phyloP scores from a whole-genome alignment of 441 rosid species.

The Francoa sonchifolia region DNA sequence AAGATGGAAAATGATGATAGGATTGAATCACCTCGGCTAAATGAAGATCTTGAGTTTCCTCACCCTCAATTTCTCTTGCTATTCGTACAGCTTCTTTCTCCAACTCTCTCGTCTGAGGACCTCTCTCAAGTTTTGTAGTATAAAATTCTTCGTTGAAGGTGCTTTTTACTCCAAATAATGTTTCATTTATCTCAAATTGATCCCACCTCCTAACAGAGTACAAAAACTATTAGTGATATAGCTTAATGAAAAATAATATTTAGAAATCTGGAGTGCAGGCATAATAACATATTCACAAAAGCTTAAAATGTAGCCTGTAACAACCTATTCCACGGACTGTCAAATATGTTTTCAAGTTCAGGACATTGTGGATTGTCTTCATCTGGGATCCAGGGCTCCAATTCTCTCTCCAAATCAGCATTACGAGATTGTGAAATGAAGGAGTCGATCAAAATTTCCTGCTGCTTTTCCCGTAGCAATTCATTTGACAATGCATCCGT shows the following conservation, averaged over 20 bases:
- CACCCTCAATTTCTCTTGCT: conserved; percentile 90
- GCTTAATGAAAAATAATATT: conserved; percentile 1
- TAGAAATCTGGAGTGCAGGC: too few species aligned
- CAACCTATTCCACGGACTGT: conserved; percentile 54
- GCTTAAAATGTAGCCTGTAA: background rate
- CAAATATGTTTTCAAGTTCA: conserved; percentile 67
- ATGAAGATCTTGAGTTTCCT: conserved; percentile 80
- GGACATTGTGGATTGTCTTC: conserved; percentile 49
- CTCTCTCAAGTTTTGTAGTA: conserved; percentile 74
- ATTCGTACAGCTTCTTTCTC: conserved; percentile 77
- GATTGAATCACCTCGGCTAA: conserved; percentile 58
- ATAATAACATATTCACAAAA: background rate
- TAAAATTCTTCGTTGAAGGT: conserved; percentile 80
- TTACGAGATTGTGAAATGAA: conserved; percentile 52
- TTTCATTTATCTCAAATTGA: conserved; percentile 72
- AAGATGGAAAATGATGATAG: conserved; percentile 5
- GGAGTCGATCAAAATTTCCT: conserved; percentile 73
- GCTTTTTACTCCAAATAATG: conserved; percentile 73
- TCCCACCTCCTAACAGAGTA: conserved; percentile 53
- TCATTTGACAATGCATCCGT: conserved; percentile 43
- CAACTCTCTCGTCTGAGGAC: conserved; percentile 43
- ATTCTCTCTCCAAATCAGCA: conserved; percentile 53
- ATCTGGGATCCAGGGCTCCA: conserved; percentile 79
- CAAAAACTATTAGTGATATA: conserved; percentile 7
- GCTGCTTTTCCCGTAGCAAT: conserved; percentile 37